Percentiles rank a stretch among this genome's conserved stretches.
These are phyloP conservation scores for Aplosporella prunicola DNA, from an alignment of 2,329 filamentous ascomycete species.

Conservation along the genomic window DNA sequence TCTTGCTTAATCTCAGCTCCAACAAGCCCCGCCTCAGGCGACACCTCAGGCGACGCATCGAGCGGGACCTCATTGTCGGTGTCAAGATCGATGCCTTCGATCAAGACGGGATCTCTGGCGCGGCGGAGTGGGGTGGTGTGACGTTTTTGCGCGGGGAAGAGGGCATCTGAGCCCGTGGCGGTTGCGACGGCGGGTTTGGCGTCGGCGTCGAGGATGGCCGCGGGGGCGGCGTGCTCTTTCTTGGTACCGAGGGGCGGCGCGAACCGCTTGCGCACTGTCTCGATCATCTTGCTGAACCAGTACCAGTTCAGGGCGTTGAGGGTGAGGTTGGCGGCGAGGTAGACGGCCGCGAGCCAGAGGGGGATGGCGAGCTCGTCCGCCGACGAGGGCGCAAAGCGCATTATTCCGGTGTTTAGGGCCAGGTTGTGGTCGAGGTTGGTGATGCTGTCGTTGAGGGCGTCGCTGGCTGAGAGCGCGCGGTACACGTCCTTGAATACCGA, in stretches of 20 bases:
- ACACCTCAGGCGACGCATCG: no score
- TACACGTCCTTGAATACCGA: slow-evolving; percentile 58
- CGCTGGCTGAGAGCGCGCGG: slow-evolving; percentile 27
- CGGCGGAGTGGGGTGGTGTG: slow-evolving; percentile 17
- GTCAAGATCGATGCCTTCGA: slow-evolving; percentile 14
- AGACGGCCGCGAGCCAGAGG: slow-evolving; percentile 58
- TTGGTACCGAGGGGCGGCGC: slow-evolving; percentile 45
- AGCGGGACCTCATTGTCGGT: slow-evolving; percentile 12
- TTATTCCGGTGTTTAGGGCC: slow-evolving; percentile 31
- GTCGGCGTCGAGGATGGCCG: background rate
- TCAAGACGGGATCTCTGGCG: slow-evolving; percentile 13
- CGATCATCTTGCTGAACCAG: slow-evolving; percentile 84
- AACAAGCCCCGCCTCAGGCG: background rate
- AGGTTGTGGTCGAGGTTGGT: slow-evolving; percentile 4
- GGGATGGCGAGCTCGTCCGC: slow-evolving; percentile 38
- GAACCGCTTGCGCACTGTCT: slow-evolving; percentile 68
- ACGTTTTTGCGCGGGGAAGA: slow-evolving; percentile 15
- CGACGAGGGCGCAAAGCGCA: slow-evolving; percentile 36
- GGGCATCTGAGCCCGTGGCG: slow-evolving; percentile 1
- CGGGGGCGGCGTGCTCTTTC: slow-evolving; percentile 16
- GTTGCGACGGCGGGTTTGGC: background rate
- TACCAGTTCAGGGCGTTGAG: slow-evolving; percentile 72
- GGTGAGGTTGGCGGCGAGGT: slow-evolving; percentile 59
- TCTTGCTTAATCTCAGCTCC: background rate
- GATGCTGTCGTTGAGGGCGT: slow-evolving; percentile 1